Conservation (phyloP, 805 yeast genomes). For the Phaffomyces antillensis region DNA sequence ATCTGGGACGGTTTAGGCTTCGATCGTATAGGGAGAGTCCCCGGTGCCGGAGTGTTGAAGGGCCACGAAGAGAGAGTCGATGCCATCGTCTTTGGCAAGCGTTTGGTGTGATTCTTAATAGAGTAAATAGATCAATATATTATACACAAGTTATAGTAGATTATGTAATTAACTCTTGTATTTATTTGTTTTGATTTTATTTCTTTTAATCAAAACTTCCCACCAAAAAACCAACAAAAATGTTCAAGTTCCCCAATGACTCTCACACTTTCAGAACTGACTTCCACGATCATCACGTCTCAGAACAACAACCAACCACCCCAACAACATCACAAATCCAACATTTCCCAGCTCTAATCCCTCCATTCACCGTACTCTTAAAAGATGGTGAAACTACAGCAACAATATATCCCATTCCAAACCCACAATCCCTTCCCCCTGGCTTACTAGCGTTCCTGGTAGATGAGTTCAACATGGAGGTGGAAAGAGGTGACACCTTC, state of each 20-base stretch:
- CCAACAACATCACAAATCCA: slow-evolving; percentile 8
- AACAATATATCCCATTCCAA: slow-evolving; percentile 79
- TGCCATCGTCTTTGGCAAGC: slow-evolving; percentile 73
- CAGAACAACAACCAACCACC: neutral
- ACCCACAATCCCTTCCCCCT: slow-evolving; percentile 62
- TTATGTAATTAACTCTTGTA: no score
- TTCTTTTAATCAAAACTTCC: neutral
- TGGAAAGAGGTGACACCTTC: slow-evolving; percentile 80
- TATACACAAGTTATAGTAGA: no score
- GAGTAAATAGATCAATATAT: no score
- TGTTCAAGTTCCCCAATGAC: neutral
- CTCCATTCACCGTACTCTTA: slow-evolving; percentile 68
- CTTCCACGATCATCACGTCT: neutral
- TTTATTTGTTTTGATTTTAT: neutral
- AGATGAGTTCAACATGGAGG: slow-evolving; percentile 91
- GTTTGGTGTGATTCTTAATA: slow-evolving; percentile 24
- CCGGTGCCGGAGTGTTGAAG: slow-evolving; percentile 66
- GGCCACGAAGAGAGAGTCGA: slow-evolving; percentile 52
- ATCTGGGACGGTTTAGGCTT: slow-evolving; percentile 86
- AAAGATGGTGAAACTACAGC: slow-evolving; percentile 91
- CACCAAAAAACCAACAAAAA: no score
- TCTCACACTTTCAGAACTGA: slow-evolving; percentile 1
- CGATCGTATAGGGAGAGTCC: slow-evolving; percentile 66
- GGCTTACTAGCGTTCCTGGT: slow-evolving; percentile 74
- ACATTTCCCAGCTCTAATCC: slow-evolving; percentile 25